Conservation (phyloP, 1,284 basidiomycete genomes). For the Pseudozyma thailandica region DNA sequence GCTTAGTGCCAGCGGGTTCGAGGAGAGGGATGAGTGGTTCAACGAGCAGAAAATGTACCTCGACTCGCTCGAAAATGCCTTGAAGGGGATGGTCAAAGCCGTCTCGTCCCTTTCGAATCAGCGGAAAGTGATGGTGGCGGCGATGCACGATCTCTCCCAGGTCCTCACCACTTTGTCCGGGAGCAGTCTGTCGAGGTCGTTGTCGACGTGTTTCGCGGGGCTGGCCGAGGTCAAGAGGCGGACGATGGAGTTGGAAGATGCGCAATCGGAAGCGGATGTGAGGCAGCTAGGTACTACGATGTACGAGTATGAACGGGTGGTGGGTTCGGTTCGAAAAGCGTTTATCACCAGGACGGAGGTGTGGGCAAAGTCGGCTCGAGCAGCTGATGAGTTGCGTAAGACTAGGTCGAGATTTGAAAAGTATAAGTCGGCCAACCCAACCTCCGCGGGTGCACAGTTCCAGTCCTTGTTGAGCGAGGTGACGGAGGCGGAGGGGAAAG, state of each 20-base stretch:
- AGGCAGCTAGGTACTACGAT: slow-evolving; percentile 75
- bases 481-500: slow-evolving; percentile 49
- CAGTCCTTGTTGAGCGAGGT: slow-evolving; percentile 42
- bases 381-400: slow-evolving; percentile 80
- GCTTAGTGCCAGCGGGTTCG: slow-evolving; percentile 78
- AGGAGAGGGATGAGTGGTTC: slow-evolving; percentile 98
- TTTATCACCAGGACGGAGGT: slow-evolving; percentile 85
- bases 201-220: slow-evolving; percentile 67
- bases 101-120: slow-evolving; percentile 84
- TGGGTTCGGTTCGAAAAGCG: slow-evolving; percentile 86
- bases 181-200: slow-evolving; percentile 65
- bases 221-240: slow-evolving; percentile 66
- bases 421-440: slow-evolving; percentile 75
- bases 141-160: slow-evolving; percentile 62
- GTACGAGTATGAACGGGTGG: slow-evolving; percentile 90
- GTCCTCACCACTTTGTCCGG: slow-evolving; percentile 65
- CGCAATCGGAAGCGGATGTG: slow-evolving; percentile 63
- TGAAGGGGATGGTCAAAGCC: slow-evolving; percentile 84
- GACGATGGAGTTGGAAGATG: slow-evolving; percentile 51
- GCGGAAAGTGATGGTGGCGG: slow-evolving; percentile 72
- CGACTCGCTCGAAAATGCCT: slow-evolving; percentile 87
- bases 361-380: slow-evolving; percentile 70
- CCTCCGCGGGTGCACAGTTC: slow-evolving; percentile 35
- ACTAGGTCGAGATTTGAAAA: slow-evolving; percentile 82
- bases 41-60: slow-evolving; percentile 86